A percentile compares a stretch with the other conserved stretches of the same genome.
These are phyloP conservation scores for Chaetomiaceae sp. DNA, from an alignment of 2,329 filamentous ascomycete species.

Conservation along the genomic window DNA sequence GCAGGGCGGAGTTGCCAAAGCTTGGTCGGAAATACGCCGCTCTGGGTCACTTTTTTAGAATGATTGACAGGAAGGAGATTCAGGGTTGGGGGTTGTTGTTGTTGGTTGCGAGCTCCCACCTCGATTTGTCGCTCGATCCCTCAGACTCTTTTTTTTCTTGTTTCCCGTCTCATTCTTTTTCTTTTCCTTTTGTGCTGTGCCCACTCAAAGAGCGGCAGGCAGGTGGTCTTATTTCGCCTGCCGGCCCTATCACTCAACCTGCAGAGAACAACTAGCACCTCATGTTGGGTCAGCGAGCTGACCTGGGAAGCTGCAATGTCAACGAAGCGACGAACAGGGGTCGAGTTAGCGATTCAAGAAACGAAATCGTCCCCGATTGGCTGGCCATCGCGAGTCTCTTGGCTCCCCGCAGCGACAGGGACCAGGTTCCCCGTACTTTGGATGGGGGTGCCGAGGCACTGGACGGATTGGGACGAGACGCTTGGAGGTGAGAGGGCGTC, in stretches of 20 bases:
- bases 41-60: background rate
- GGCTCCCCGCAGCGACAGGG: constrained; percentile 15
- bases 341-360: background rate
- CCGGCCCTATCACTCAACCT: too few species aligned
- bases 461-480: constrained; percentile 1
- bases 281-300: too few species aligned
- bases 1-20: background rate
- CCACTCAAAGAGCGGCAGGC: too few species aligned
- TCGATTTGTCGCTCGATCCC: too few species aligned
- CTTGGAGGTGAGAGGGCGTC: background rate
- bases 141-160: background rate
- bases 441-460: constrained; percentile 14
- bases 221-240: too few species aligned
- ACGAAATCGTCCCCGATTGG: constrained; percentile 8
- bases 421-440: constrained; percentile 12
- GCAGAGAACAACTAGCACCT: too few species aligned
- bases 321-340: background rate
- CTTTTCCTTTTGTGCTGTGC: background rate
- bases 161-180: background rate
- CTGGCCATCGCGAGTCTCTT: background rate
- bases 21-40: background rate
- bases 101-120: too few species aligned
- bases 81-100: too few species aligned
- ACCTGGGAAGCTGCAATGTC: background rate
- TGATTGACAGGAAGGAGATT: background rate